A percentile compares a stretch with the other conserved stretches of the same genome.
phyloP scores from a whole-genome alignment of 768 basidiomycete genomes.

The Epithele typhae region DNA sequence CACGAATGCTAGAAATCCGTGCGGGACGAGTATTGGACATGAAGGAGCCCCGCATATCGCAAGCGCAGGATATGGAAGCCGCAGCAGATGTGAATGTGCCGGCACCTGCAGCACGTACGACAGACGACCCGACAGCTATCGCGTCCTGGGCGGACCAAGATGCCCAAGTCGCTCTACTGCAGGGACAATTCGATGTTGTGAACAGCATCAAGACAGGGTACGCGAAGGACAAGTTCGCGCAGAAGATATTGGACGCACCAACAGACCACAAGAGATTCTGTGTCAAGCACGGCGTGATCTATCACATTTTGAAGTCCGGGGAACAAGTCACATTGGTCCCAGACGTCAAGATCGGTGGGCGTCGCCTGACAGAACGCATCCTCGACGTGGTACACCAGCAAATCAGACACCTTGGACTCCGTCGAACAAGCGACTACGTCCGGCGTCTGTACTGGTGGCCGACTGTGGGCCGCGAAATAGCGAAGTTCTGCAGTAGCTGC shows the following conservation, averaged over 20 bases:
- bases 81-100: too few species aligned
- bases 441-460: slow-evolving; percentile 34
- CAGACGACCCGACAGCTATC: too few species aligned
- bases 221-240: too few species aligned
- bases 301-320: background rate
- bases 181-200: too few species aligned
- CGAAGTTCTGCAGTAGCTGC: slow-evolving; percentile 20
- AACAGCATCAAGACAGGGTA: too few species aligned
- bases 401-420: slow-evolving; percentile 30
- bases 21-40: background rate
- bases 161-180: too few species aligned
- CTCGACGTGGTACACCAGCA: slow-evolving; percentile 25
- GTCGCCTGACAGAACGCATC: slow-evolving; percentile 13
- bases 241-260: background rate
- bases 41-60: too few species aligned
- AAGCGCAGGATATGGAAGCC: too few species aligned
- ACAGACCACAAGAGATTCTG: background rate
- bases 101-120: too few species aligned
- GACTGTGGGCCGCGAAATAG: slow-evolving; percentile 10
- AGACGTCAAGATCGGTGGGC: background rate
- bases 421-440: slow-evolving; percentile 27
- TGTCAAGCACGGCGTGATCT: background rate
- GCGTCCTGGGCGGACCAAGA: too few species aligned
- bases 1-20: background rate
- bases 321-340: background rate